These are phyloP conservation scores for Hippophae tibetana DNA, from an alignment of 306 rosid species.

Conservation along the genomic window DNA sequence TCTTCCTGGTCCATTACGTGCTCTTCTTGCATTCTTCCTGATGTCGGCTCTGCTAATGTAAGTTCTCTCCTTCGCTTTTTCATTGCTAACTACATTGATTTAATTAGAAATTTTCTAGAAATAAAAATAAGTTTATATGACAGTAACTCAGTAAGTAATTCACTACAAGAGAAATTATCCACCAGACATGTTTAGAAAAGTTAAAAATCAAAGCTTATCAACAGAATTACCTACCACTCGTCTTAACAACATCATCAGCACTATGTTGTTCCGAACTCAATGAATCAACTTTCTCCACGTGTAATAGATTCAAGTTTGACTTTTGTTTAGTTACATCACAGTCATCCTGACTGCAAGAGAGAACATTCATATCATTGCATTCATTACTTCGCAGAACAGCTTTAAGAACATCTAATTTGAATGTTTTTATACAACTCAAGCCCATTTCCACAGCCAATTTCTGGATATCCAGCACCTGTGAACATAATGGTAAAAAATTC, in stretches of 20 bases:
- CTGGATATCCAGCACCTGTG: constrained; percentile 72
- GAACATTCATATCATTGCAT: constrained; percentile 23
- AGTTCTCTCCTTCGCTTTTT: constrained; percentile 35
- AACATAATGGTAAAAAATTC: constrained; percentile 11
- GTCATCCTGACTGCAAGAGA: constrained; percentile 24
- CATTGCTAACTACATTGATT: constrained; percentile 31
- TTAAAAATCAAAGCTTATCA: constrained; percentile 4
- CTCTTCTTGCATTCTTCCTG: constrained; percentile 56
- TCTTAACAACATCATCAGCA: constrained; percentile 26
- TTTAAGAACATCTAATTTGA: constrained; percentile 78
- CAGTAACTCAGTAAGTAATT: neutral
- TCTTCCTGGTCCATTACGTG: constrained; percentile 80
- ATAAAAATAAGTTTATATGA: neutral
- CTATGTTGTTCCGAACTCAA: constrained; percentile 27
- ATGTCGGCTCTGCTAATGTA: constrained; percentile 63
- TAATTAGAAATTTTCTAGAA: constrained; percentile 20
- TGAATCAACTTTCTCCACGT: constrained; percentile 31
- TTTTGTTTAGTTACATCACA: constrained; percentile 27
- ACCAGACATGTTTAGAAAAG: too few relatives aligned
- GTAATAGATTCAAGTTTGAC: constrained; percentile 26
- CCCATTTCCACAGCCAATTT: constrained; percentile 93
- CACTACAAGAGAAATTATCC: neutral
- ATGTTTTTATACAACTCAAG: constrained; percentile 63
- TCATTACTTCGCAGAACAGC: constrained; percentile 49
- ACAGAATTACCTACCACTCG: constrained; percentile 44